A percentile compares a stretch with the other conserved stretches of the same genome.
phyloP scores from a whole-genome alignment of 2,329 filamentous ascomycete species.

The Pseudogymnoascus sp. region DNA sequence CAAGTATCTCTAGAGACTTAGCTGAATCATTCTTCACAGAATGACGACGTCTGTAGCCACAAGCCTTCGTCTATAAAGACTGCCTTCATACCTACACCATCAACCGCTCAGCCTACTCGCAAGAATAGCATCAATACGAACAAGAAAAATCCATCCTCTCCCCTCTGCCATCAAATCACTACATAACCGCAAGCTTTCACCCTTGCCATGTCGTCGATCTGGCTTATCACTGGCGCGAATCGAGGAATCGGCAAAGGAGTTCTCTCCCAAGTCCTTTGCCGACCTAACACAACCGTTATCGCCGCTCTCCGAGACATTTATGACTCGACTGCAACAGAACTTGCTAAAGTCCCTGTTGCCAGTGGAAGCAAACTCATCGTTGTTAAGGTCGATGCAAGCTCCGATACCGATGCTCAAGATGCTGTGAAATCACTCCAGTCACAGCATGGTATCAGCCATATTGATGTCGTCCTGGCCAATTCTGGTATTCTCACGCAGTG shows the following conservation, averaged over 20 bases:
- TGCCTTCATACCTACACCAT: too few relatives aligned
- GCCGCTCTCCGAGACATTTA: slow-evolving; percentile 30
- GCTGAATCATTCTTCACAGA: too few relatives aligned
- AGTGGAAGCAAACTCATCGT: slow-evolving; percentile 31
- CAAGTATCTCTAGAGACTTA: too few relatives aligned
- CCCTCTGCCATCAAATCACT: too few relatives aligned
- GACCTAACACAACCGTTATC: slow-evolving; percentile 33
- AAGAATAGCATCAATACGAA: too few relatives aligned
- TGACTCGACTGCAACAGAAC: slow-evolving; percentile 20
- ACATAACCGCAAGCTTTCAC: too few relatives aligned
- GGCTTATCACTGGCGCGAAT: slow-evolving; percentile 9
- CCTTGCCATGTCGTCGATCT: too few relatives aligned
- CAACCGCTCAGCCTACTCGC: too few relatives aligned
- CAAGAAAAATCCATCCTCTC: too few relatives aligned
- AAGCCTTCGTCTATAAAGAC: too few relatives aligned
- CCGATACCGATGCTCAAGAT: slow-evolving; percentile 28
- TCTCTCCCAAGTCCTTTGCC: slow-evolving; percentile 28
- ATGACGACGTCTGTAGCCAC: too few relatives aligned
- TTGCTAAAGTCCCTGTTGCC: slow-evolving; percentile 20
- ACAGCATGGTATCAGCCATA: slow-evolving; percentile 31
- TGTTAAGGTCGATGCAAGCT: slow-evolving; percentile 35
- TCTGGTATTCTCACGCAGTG: slow-evolving; percentile 35
- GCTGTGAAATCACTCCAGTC: slow-evolving; percentile 28
- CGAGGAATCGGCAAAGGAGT: slow-evolving; percentile 29
- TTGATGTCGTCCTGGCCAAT: slow-evolving; percentile 47